These are phyloP conservation scores for Cercospora citrullina DNA, from an alignment of 2,329 filamentous ascomycete species.

Conservation along the genomic window DNA sequence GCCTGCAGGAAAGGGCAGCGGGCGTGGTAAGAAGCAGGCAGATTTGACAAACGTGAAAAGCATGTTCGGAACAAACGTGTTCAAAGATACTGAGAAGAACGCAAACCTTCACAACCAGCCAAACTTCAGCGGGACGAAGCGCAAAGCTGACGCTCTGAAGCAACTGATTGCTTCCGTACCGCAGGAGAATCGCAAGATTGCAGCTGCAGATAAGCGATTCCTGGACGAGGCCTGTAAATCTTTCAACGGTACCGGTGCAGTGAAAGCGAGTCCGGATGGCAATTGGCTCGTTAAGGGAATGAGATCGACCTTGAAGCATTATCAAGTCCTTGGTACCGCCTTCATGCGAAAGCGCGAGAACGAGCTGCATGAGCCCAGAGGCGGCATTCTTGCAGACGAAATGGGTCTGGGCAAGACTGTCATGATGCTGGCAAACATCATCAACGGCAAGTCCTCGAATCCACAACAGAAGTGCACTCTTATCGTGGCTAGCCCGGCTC, in stretches of 20 bases:
- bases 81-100: constrained; percentile 28
- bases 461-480: constrained; percentile 41
- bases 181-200: constrained; percentile 38
- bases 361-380: constrained; percentile 38
- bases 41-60: constrained; percentile 18
- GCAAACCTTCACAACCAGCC: constrained; percentile 28
- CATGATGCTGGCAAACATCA: constrained; percentile 49
- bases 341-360: constrained; percentile 60
- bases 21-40: not conserved
- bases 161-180: constrained; percentile 45
- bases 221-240: constrained; percentile 44
- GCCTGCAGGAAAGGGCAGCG: not conserved
- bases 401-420: constrained; percentile 99
- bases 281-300: constrained; percentile 53
- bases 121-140: constrained; percentile 17
- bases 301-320: constrained; percentile 47
- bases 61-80: constrained; percentile 29
- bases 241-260: constrained; percentile 44
- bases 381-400: constrained; percentile 92
- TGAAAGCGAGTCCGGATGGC: constrained; percentile 34
- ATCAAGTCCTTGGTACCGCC: constrained; percentile 54
- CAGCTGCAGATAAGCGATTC: constrained; percentile 40
- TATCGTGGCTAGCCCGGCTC: constrained; percentile 44
- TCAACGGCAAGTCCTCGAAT: constrained; percentile 40
- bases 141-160: constrained; percentile 42